phyloP scores from a whole-genome alignment of 2,329 filamentous ascomycete genomes.

The Fonsecaea nubica region DNA sequence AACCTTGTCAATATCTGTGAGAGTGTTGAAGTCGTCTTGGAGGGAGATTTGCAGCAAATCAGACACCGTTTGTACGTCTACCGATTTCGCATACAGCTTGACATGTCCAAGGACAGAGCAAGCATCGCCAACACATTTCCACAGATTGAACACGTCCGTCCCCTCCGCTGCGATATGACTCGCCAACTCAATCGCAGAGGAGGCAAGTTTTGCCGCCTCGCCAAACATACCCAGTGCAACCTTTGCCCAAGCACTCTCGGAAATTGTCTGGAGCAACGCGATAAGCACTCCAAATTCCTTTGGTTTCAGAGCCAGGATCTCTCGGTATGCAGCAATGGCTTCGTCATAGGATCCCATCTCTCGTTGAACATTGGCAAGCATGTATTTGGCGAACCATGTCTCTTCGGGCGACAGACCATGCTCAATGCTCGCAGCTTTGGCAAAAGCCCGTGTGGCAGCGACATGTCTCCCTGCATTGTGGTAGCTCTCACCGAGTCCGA shows the following conservation, averaged over 20 bases:
- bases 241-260: conserved; percentile 78
- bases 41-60: conserved; percentile 18
- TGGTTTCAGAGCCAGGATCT: conserved; percentile 71
- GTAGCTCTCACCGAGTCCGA: conserved; percentile 96
- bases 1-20: conserved; percentile 72
- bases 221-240: conserved; percentile 86
- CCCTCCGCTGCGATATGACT: conserved; percentile 65
- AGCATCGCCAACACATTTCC: conserved; percentile 90
- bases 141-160: conserved; percentile 84
- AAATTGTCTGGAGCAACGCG: conserved; percentile 83
- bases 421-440: conserved; percentile 80
- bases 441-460: conserved; percentile 89
- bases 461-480: conserved; percentile 92
- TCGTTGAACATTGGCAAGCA: conserved; percentile 92
- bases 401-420: conserved; percentile 67
- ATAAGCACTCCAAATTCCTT: conserved; percentile 86
- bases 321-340: conserved; percentile 76
- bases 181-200: conserved; percentile 72
- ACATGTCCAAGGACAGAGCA: conserved; percentile 83
- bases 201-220: conserved; percentile 74
- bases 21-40: conserved; percentile 62
- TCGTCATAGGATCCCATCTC: conserved; percentile 90
- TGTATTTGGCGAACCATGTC: conserved; percentile 94
- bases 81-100: conserved; percentile 68
- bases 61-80: conserved; percentile 58